Percentiles rank a stretch among this genome's conserved stretches.
These are phyloP conservation scores for Auriscalpium orientale DNA, from an alignment of 768 basidiomycete genomes.

Conservation along the genomic window DNA sequence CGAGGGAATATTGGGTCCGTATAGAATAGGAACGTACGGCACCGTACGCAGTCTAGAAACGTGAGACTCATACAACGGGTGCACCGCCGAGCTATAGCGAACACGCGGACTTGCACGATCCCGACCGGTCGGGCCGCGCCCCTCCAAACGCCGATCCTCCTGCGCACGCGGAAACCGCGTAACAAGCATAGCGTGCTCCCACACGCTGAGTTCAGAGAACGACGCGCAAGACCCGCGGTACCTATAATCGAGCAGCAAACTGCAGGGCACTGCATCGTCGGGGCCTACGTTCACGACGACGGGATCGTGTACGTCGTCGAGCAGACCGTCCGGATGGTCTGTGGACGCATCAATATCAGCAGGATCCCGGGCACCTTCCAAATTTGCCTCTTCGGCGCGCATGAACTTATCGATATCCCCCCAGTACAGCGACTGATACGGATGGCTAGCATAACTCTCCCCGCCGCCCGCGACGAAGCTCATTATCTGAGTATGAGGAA, in stretches of 20 bases:
- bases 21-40: conserved; percentile 5
- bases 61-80: conserved; percentile 5
- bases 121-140: too few relatives aligned
- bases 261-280: background rate
- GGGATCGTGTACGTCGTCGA: background rate
- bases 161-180: background rate
- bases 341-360: background rate
- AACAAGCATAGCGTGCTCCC: background rate
- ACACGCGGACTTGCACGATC: background rate
- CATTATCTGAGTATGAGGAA: background rate
- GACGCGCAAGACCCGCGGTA: background rate
- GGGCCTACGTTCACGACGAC: background rate
- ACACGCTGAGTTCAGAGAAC: background rate
- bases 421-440: background rate
- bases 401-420: background rate
- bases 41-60: background rate
- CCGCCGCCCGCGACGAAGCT: background rate
- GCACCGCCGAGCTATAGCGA: background rate
- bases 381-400: background rate
- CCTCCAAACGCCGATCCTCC: background rate
- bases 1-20: conserved; percentile 1
- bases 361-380: background rate
- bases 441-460: background rate
- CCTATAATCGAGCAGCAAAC: background rate
- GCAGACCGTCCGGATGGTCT: background rate